These are phyloP conservation scores for Acacia confusa DNA, from an alignment of 306 rosid genomes.

Conservation along the genomic window DNA sequence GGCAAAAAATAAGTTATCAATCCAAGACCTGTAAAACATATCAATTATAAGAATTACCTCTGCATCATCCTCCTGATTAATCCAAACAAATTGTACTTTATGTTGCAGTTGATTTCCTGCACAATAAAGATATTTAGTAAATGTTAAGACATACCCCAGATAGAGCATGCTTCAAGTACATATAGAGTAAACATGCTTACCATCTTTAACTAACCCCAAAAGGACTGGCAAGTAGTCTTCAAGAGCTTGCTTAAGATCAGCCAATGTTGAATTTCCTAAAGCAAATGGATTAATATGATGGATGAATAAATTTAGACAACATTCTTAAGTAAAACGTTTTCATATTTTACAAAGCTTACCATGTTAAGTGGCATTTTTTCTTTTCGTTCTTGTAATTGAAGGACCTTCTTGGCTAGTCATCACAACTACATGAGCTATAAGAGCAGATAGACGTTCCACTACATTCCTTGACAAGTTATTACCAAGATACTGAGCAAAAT, in stretches of 20 bases:
- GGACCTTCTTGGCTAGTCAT: slow-evolving; percentile 97
- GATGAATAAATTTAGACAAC: slow-evolving; percentile 31
- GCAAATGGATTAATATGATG: slow-evolving; percentile 40
- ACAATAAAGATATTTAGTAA: slow-evolving; percentile 27
- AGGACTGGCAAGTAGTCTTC: slow-evolving; percentile 93
- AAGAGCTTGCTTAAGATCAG: slow-evolving; percentile 87
- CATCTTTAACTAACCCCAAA: slow-evolving; percentile 91
- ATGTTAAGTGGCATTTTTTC: slow-evolving; percentile 79
- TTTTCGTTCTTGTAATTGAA: slow-evolving; percentile 81
- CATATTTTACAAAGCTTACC: slow-evolving; percentile 56
- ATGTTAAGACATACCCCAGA: slow-evolving; percentile 28
- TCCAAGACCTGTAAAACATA: background rate
- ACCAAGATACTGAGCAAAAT: slow-evolving; percentile 71
- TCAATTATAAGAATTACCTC: slow-evolving; percentile 52
- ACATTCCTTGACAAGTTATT: slow-evolving; percentile 76
- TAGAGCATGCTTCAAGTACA: slow-evolving; percentile 27
- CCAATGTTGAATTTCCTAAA: slow-evolving; percentile 83
- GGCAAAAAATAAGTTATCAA: slow-evolving; percentile 1
- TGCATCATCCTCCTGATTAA: slow-evolving; percentile 90
- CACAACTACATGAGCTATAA: slow-evolving; percentile 86
- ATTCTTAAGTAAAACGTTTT: slow-evolving; percentile 19
- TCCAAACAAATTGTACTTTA: slow-evolving; percentile 84
- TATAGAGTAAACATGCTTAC: slow-evolving; percentile 41
- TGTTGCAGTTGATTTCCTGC: slow-evolving; percentile 90
- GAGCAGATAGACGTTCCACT: slow-evolving; percentile 79